Base-by-base conservation (phyloP, 805 yeast genomes). In the Nakazawaea anatomiae region DNA sequence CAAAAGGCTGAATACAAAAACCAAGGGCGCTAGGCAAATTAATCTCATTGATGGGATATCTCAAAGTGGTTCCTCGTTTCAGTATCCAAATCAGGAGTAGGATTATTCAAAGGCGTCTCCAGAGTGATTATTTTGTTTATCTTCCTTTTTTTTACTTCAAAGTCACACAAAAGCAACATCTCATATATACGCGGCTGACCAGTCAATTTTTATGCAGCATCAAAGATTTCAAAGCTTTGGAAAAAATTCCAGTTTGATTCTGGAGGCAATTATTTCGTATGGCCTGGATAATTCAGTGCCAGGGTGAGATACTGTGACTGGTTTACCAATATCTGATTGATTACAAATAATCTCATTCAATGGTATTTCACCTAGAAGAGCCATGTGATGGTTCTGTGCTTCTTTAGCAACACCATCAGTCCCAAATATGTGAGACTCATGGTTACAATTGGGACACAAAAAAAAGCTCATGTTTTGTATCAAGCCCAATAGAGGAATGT, bases 381-480 rank as follows among this genome's bases (percentile, higher is more conserved):
- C 74, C 18, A 73, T 72, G 44, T 73, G 70, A 41, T 67, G 65
- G 45, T 70, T 60, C 2, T 82, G 82, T 51, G 82, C 83, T 52
- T 75, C 76, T 29, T 62, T 57, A 1, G 77, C 73, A 0, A 78
- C 82, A 2, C 87, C 89, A 30, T 79, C 83, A 6, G 72, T 61
- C 0, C 95, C 96, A 68, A 89, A 89, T 1, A 89, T 73, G 58
- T 85, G 92, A 9, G 85, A 73, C 55, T 82, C 83, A 57, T 85
- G 90, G 46, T 71, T 62, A 60, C 96, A 89, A 53, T 85, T 81
- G 4, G 95, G 89, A 60, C 96, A 89, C 6, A 79, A 61, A 60
- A 74, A 87, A 55, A 77, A 77, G 56, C 92, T 84, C 96, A 89
- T 89, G 61, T 89, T 89, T 59, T 88, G 88, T 0, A 89, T 89